phyloP scores from a whole-genome alignment of 148 eudicot species.

The Rhododendron henanense region DNA sequence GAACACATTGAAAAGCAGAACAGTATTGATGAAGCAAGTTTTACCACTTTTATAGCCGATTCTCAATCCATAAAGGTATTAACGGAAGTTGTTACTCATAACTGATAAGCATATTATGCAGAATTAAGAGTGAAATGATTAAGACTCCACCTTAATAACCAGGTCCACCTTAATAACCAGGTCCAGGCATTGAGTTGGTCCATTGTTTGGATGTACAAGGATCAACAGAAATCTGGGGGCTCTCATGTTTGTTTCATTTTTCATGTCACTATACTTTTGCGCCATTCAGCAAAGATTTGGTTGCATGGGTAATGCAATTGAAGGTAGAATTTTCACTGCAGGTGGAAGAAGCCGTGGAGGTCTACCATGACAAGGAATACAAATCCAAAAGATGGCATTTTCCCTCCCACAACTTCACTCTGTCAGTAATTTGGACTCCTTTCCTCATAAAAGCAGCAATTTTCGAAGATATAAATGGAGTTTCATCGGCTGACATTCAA shows the following conservation, averaged over 20 bases:
- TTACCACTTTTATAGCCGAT: background rate
- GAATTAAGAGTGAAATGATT: background rate
- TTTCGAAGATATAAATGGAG: slow-evolving; percentile 60
- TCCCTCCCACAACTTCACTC: slow-evolving; percentile 59
- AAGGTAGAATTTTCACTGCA: slow-evolving; percentile 11
- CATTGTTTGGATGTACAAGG: background rate
- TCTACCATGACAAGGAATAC: slow-evolving; percentile 65
- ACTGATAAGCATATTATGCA: background rate
- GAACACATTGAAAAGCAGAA: background rate
- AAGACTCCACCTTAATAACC: background rate
- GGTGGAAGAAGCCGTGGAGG: slow-evolving; percentile 60
- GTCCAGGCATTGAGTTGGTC: background rate
- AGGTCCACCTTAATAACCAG: background rate
- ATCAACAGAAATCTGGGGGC: background rate
- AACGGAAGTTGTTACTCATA: background rate
- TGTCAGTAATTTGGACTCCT: slow-evolving; percentile 72
- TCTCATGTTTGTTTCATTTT: background rate
- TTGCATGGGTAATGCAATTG: background rate
- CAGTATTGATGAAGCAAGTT: background rate
- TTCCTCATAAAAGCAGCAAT: slow-evolving; percentile 56
- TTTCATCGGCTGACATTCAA: slow-evolving; percentile 40
- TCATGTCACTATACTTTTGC: background rate
- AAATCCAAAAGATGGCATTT: slow-evolving; percentile 62
- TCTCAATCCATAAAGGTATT: background rate
- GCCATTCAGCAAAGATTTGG: background rate